Evolutionary conservation across 108 stramenopile species (phyloP).

Genomic region (Nannochloropsis gaditana): DNA sequence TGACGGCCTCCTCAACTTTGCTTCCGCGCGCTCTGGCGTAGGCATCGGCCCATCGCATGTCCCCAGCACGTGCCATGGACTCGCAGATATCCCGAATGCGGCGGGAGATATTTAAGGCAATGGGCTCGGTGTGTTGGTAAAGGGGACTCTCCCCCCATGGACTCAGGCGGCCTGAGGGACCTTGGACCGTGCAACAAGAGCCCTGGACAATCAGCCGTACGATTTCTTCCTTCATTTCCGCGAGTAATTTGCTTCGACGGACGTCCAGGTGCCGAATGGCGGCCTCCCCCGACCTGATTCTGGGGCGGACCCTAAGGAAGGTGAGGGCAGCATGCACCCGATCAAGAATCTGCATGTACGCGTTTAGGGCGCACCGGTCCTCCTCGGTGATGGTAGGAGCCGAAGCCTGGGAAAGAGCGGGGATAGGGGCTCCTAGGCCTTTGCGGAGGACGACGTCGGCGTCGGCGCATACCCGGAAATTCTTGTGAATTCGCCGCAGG

Average conservation of each 20-base stretch:
- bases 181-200: neutral
- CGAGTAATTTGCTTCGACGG: neutral
- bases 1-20: neutral
- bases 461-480: neutral
- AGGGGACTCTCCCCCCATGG: neutral
- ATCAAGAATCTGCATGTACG: neutral
- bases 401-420: neutral
- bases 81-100: neutral
- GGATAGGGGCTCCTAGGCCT: neutral
- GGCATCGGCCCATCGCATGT: neutral
- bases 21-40: constrained; percentile 14
- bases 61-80: neutral
- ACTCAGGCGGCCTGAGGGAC: too few relatives aligned
- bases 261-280: neutral
- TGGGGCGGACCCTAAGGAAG: neutral
- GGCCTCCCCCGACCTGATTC: neutral
- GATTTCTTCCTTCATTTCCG: neutral
- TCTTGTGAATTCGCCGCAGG: neutral
- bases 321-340: neutral
- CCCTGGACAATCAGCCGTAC: neutral
- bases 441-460: neutral
- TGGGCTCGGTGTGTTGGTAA: constrained; percentile 1
- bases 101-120: neutral
- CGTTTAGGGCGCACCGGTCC: neutral
- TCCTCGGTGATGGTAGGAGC: constrained; percentile 4